A percentile compares a stretch with the other conserved stretches of the same genome.
phyloP scores from a whole-genome alignment of 208 protist genomes.

The Leptomonas pyrrhocoris region DNA sequence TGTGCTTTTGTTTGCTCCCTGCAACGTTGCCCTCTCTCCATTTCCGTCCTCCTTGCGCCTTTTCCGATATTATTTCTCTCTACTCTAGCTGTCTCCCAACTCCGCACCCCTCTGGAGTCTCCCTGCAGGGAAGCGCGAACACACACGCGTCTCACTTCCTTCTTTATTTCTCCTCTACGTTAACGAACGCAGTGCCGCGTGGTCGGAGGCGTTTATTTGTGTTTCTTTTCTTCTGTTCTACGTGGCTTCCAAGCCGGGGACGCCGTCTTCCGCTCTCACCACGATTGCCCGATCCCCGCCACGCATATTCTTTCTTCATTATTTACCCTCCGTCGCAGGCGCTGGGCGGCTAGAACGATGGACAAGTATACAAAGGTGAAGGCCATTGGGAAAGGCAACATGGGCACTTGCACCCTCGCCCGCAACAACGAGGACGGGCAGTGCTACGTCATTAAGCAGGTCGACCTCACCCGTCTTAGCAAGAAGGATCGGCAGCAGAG shows the following conservation, averaged over 20 bases:
- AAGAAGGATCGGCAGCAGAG: conserved; percentile 90
- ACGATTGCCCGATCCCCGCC: too few relatives aligned
- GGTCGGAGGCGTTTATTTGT: background rate
- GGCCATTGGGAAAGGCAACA: conserved; percentile 94
- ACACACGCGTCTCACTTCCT: background rate
- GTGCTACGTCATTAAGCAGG: conserved; percentile 94
- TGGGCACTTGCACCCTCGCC: conserved; percentile 92
- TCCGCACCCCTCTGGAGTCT: background rate
- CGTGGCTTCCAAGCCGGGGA: too few relatives aligned
- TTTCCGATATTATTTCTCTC: too few relatives aligned
- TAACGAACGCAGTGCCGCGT: background rate
- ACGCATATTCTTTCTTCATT: too few relatives aligned
- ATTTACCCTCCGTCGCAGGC: too few relatives aligned
- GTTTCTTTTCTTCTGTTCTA: background rate
- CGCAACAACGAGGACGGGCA: conserved; percentile 92
- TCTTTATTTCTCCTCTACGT: background rate
- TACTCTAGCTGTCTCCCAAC: too few relatives aligned
- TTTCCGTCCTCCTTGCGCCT: too few relatives aligned
- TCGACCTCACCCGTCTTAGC: conserved; percentile 88
- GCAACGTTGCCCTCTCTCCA: too few relatives aligned
- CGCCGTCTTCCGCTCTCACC: too few relatives aligned
- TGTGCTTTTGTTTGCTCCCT: too few relatives aligned
- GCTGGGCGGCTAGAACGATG: conserved; percentile 38
- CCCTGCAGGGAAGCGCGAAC: background rate
- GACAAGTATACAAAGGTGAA: conserved; percentile 92